Conservation (phyloP, 179 eudicot species). For the Gypsophila paniculata region DNA sequence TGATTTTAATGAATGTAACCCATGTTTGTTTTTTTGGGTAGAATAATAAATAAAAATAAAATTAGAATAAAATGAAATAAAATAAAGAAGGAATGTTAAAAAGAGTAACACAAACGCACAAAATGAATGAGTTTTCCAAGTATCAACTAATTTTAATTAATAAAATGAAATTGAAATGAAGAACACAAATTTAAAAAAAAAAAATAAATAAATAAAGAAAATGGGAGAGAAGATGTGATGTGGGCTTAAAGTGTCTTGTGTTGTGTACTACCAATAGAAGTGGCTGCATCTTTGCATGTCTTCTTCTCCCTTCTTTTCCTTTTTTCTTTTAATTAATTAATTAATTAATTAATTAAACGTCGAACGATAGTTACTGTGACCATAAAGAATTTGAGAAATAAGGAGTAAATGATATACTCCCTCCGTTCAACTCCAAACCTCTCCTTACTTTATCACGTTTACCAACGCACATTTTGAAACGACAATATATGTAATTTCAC, state of each 20-base stretch:
- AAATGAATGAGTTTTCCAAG: too few relatives aligned
- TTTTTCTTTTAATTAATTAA: not conserved
- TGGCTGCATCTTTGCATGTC: conserved; percentile 43
- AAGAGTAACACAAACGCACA: not conserved
- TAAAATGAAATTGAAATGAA: not conserved
- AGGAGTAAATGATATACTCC: too few relatives aligned
- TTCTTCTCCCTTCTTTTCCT: conserved; percentile 26
- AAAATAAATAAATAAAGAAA: not conserved
- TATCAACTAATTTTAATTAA: too few relatives aligned
- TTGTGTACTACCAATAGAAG: conserved; percentile 31
- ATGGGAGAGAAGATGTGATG: conserved; percentile 16
- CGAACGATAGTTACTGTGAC: too few relatives aligned
- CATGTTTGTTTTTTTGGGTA: not conserved
- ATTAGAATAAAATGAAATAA: conserved; percentile 3
- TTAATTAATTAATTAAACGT: too few relatives aligned
- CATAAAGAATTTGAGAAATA: too few relatives aligned
- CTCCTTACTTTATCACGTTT: too few relatives aligned
- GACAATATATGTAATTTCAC: too few relatives aligned
- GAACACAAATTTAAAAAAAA: not conserved
- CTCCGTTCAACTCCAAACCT: too few relatives aligned
- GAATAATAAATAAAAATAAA: conserved; percentile 14
- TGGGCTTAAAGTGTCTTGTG: not conserved
- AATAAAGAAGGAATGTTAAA: conserved; percentile 12
- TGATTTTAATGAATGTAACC: conserved; percentile 9
- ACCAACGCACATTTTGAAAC: too few relatives aligned